Percentiles rank a stretch among this genome's conserved stretches.
Evolutionary conservation across 768 basidiomycete genomes (phyloP).

Genomic region (Auricularia sp.): DNA sequence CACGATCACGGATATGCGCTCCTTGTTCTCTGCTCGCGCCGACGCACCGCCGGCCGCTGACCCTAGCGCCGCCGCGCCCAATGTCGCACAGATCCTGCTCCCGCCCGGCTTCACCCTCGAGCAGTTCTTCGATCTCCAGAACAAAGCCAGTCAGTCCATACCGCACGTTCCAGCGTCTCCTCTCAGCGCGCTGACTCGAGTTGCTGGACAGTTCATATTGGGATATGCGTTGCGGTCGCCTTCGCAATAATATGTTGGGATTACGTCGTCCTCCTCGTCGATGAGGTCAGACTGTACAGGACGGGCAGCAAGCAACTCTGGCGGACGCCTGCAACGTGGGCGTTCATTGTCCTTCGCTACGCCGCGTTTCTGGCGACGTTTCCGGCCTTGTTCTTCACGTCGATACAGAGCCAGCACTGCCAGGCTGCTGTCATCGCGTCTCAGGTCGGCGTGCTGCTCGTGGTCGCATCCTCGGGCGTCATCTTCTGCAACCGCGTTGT

Average conservation of each 20-base stretch:
- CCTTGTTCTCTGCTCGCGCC: not conserved
- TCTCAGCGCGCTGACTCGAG: not conserved
- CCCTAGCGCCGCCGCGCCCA: not conserved
- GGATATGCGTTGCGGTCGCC: conserved; percentile 20
- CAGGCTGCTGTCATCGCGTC: conserved; percentile 21
- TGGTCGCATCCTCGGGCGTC: conserved; percentile 21
- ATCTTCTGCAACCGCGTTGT: conserved; percentile 26
- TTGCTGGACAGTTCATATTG: not conserved
- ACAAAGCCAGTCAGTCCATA: not conserved
- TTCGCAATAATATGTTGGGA: conserved; percentile 25
- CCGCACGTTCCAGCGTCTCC: too few relatives aligned
- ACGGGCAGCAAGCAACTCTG: conserved; percentile 6
- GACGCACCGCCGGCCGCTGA: not conserved
- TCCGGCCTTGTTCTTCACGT: conserved; percentile 20
- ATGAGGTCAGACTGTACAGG: not conserved
- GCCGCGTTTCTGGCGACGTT: conserved; percentile 22
- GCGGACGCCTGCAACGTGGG: not conserved
- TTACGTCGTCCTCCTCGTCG: conserved; percentile 15
- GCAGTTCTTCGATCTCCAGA: not conserved
- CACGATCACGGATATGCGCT: not conserved
- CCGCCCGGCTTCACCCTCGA: not conserved
- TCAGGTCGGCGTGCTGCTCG: conserved; percentile 21
- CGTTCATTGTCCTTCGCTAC: conserved; percentile 26
- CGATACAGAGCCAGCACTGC: conserved; percentile 20
- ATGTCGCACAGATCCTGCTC: not conserved